phyloP scores from a whole-genome alignment of 495 filamentous ascomycete species.

The Aspergillus sclerotiicarbonarius region DNA sequence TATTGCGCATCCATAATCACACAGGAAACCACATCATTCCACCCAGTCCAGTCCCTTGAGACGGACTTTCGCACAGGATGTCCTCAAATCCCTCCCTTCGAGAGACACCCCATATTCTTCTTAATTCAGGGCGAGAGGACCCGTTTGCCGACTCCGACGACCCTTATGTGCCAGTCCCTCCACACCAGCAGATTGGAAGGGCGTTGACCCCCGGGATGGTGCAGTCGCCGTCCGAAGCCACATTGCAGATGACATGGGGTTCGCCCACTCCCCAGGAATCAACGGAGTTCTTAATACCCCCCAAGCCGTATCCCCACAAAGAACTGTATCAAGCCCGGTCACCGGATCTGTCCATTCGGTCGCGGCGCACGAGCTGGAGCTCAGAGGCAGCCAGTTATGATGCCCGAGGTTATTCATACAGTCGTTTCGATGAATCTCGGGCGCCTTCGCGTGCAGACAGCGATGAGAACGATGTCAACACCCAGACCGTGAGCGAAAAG shows the following conservation, averaged over 20 bases:
- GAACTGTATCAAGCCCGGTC: constrained; percentile 41
- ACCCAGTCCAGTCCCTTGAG: neutral
- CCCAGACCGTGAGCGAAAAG: constrained; percentile 75
- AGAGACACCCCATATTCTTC: constrained; percentile 46
- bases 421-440: constrained; percentile 55
- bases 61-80: constrained; percentile 6
- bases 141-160: constrained; percentile 39
- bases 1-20: neutral
- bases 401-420: constrained; percentile 40
- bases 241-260: constrained; percentile 22
- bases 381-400: constrained; percentile 56
- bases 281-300: constrained; percentile 60
- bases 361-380: constrained; percentile 60
- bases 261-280: constrained; percentile 45
- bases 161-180: constrained; percentile 23
- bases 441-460: constrained; percentile 60
- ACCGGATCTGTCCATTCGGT: constrained; percentile 42
- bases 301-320: constrained; percentile 45
- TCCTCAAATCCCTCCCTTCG: constrained; percentile 6
- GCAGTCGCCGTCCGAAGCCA: constrained; percentile 17
- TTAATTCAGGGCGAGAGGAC: constrained; percentile 59
- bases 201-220: constrained; percentile 18
- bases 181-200: constrained; percentile 15
- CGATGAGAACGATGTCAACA: constrained; percentile 67
- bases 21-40: neutral